phyloP scores from a whole-genome alignment of 148 eudicot species.

The Camellia sinensis region DNA sequence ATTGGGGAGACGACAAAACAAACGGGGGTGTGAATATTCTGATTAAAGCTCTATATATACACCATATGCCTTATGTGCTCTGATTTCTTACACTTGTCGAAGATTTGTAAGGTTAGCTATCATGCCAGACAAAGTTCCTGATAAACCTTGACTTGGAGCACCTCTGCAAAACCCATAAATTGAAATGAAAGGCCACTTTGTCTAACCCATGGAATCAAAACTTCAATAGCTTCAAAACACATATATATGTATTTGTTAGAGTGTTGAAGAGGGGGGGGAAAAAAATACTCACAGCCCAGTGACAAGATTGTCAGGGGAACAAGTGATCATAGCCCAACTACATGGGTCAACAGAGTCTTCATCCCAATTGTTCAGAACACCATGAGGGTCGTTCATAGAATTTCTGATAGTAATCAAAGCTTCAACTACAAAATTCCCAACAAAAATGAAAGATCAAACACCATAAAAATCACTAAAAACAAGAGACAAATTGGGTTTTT shows the following conservation, averaged over 20 bases:
- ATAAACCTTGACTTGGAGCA: slow-evolving; percentile 91
- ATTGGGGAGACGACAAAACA: too few species aligned
- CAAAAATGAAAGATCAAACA: not conserved
- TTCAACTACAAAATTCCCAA: slow-evolving; percentile 44
- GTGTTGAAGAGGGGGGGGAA: not conserved
- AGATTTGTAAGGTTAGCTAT: slow-evolving; percentile 84
- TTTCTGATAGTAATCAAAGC: slow-evolving; percentile 67
- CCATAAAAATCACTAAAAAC: not conserved
- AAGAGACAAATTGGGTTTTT: not conserved
- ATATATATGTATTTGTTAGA: not conserved
- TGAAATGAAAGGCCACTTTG: too few species aligned
- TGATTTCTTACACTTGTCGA: slow-evolving; percentile 66
- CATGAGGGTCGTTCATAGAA: slow-evolving; percentile 66
- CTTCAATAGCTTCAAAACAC: too few species aligned
- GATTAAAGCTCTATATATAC: not conserved
- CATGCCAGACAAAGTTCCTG: slow-evolving; percentile 66
- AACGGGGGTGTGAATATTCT: not conserved
- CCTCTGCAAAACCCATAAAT: slow-evolving; percentile 44
- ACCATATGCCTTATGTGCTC: not conserved
- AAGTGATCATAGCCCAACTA: slow-evolving; percentile 97
- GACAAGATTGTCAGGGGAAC: slow-evolving; percentile 74
- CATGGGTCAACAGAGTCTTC: slow-evolving; percentile 97
- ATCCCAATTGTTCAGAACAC: slow-evolving; percentile 85
- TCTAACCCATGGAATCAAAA: not conserved
- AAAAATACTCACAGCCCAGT: slow-evolving; percentile 53